Evolutionary conservation across 805 yeast genomes (phyloP).

Genomic region (Candida berthetii): DNA sequence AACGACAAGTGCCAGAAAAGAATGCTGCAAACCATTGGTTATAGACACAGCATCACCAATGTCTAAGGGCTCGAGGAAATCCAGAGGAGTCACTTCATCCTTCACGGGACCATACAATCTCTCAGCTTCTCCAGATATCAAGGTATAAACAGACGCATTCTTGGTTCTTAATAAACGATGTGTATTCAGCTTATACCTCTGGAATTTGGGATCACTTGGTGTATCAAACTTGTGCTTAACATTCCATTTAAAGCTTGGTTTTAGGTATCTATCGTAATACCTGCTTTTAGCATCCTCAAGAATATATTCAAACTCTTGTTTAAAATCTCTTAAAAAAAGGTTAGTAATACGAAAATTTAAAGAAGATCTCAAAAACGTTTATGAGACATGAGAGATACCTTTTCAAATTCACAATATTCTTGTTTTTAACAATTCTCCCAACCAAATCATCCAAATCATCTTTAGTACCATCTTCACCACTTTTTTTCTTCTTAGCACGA

Average conservation of each 20-base stretch:
- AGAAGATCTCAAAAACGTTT: no score
- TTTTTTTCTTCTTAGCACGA: no score
- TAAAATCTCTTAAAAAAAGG: no score
- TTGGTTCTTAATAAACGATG: background rate
- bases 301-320: constrained; percentile 3
- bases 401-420: no score
- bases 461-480: no score
- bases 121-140: no score
- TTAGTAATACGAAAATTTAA: background rate
- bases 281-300: constrained; percentile 3
- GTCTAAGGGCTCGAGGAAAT: constrained; percentile 14
- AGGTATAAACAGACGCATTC: no score
- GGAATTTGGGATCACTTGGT: background rate
- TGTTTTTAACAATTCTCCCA: no score
- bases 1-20: constrained; percentile 47
- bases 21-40: constrained; percentile 30
- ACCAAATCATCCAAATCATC: no score
- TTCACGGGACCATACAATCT: background rate
- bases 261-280: constrained; percentile 4
- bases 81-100: background rate
- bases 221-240: constrained; percentile 1
- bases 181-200: no score
- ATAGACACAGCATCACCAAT: constrained; percentile 64
- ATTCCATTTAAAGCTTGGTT: constrained; percentile 7
- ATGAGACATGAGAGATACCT: no score